Evolutionary conservation across 768 basidiomycete species (phyloP).

Genomic region (Xanthoconium purpureum): DNA sequence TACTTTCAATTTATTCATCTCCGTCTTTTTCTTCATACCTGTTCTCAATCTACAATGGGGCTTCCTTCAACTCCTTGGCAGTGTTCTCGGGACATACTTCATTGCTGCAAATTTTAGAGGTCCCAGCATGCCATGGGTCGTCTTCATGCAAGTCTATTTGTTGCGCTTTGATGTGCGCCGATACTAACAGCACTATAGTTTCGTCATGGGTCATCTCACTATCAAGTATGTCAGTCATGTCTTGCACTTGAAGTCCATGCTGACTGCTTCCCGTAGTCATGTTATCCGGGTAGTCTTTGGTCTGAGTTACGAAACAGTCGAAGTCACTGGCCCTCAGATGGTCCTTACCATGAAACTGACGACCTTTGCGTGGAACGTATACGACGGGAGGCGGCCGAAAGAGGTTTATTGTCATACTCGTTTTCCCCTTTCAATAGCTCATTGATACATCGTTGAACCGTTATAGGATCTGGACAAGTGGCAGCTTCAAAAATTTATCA

Average conservation of each 20-base stretch:
- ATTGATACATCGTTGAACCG: background rate
- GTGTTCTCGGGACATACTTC: constrained; percentile 72
- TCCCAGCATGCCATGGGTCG: constrained; percentile 87
- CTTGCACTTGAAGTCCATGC: background rate
- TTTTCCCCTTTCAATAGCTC: background rate
- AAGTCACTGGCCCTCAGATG: constrained; percentile 94
- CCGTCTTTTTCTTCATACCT: constrained; percentile 74
- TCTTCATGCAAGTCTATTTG: constrained; percentile 57
- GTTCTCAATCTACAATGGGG: constrained; percentile 70
- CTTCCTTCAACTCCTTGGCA: constrained; percentile 71
- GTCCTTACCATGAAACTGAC: constrained; percentile 96
- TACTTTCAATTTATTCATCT: constrained; percentile 71
- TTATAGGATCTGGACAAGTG: constrained; percentile 83
- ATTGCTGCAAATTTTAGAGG: constrained; percentile 57
- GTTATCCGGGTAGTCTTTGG: constrained; percentile 61
- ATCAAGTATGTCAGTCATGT: constrained; percentile 60
- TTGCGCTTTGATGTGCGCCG: background rate
- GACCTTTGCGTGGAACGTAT: constrained; percentile 97
- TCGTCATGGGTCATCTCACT: constrained; percentile 90
- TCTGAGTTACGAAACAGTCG: constrained; percentile 72
- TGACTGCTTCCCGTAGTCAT: constrained; percentile 46
- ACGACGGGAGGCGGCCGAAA: constrained; percentile 72
- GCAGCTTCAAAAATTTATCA: constrained; percentile 68
- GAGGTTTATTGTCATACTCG: constrained; percentile 43
- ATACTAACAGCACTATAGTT: constrained; percentile 40